Evolutionary conservation across 768 basidiomycete genomes (phyloP).

Genomic region (Terana coerulea): DNA sequence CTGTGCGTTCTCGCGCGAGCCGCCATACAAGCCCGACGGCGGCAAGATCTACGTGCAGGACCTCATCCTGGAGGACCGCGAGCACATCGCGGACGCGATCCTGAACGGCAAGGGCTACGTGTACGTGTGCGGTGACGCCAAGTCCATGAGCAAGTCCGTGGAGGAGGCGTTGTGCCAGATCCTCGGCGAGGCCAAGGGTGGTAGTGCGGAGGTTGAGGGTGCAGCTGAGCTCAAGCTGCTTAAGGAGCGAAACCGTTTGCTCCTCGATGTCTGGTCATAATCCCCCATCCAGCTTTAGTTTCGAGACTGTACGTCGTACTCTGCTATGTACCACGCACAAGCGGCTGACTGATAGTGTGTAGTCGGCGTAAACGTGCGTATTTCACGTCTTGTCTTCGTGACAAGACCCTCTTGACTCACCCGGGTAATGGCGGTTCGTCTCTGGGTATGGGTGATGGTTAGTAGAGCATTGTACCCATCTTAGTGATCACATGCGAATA

Average conservation of each 20-base stretch:
- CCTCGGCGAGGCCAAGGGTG: slow-evolving; percentile 92
- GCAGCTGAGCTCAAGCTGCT: slow-evolving; percentile 88
- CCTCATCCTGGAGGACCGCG: slow-evolving; percentile 83
- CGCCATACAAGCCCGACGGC: slow-evolving; percentile 82
- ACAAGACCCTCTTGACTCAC: no score
- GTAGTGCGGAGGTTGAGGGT: slow-evolving; percentile 82
- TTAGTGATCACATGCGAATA: slow-evolving; percentile 1
- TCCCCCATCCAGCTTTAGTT: no score
- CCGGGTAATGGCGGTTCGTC: no score
- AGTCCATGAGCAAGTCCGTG: slow-evolving; percentile 93
- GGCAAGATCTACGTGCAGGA: slow-evolving; percentile 99
- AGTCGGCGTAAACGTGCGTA: not conserved
- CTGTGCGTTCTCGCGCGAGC: slow-evolving; percentile 86
- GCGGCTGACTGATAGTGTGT: no score
- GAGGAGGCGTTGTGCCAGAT: slow-evolving; percentile 84
- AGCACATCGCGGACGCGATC: slow-evolving; percentile 82
- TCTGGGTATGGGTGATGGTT: not conserved
- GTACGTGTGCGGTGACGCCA: slow-evolving; percentile 96
- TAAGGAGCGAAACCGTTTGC: slow-evolving; percentile 87
- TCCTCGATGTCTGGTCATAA: slow-evolving; percentile 90
- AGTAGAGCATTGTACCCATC: slow-evolving; percentile 8
- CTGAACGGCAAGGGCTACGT: slow-evolving; percentile 95
- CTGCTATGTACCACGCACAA: no score
- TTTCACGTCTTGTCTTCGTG: no score
- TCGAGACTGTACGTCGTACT: not conserved